Conservation (phyloP, 768 basidiomycete genomes). For the Naganishia vaughanmartiniae region DNA sequence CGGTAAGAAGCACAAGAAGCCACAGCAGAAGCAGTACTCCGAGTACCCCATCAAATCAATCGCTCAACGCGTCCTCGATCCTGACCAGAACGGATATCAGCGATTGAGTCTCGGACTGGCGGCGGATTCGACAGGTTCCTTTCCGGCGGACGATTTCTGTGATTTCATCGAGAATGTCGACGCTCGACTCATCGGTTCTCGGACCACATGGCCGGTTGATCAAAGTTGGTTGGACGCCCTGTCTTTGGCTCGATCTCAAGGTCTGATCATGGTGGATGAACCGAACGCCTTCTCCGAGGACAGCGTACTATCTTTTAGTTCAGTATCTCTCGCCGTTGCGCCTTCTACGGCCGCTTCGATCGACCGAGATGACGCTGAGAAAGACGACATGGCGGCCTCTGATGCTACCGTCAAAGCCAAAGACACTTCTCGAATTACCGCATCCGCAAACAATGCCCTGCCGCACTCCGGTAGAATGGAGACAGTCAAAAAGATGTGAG, state of each 20-base stretch:
- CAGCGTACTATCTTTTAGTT: neutral
- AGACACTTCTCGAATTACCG: neutral
- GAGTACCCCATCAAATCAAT: constrained; percentile 3
- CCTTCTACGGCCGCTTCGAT: neutral
- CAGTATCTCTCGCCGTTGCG: neutral
- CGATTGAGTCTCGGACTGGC: neutral
- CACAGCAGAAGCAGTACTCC: constrained; percentile 4
- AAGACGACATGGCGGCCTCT: neutral
- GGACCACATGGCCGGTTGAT: neutral
- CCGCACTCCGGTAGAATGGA: neutral
- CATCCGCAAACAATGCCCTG: neutral
- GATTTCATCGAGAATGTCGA: neutral
- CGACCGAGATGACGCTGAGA: neutral
- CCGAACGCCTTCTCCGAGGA: neutral
- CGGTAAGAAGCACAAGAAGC: neutral
- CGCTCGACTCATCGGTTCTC: neutral
- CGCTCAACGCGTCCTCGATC: constrained; percentile 20
- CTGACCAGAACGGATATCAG: constrained; percentile 21
- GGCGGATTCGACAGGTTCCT: neutral
- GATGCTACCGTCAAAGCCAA: neutral
- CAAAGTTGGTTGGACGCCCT: constrained; percentile 12
- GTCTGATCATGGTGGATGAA: constrained; percentile 3
- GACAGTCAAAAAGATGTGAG: constrained; percentile 2
- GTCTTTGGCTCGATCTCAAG: constrained; percentile 6
- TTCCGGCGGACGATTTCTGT: neutral